Conservation (phyloP, 2,329 filamentous ascomycete genomes). For the Aspergillus pseudoterreus region DNA sequence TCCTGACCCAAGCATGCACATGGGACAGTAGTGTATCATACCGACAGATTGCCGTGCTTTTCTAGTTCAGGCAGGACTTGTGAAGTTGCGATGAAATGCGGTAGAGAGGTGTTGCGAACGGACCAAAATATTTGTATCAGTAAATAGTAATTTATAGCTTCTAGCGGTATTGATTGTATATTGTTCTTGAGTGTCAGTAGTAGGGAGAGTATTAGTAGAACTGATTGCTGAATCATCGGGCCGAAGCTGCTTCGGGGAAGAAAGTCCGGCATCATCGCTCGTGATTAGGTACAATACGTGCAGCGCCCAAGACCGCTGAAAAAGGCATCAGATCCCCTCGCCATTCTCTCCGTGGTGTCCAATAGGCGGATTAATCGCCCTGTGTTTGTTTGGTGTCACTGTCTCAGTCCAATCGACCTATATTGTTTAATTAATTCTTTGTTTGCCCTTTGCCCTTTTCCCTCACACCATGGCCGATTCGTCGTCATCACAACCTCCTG, state of each 20-base stretch:
- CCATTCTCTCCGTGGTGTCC: background rate
- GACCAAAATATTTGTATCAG: too few species aligned
- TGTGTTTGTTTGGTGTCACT: background rate
- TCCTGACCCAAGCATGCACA: conserved; percentile 35
- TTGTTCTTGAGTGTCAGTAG: too few species aligned
- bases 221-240: background rate
- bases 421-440: background rate
- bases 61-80: too few species aligned
- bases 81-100: too few species aligned
- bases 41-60: background rate
- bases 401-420: background rate
- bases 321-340: background rate
- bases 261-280: background rate
- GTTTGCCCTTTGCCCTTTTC: conserved; percentile 1
- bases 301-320: too few species aligned
- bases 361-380: background rate
- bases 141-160: too few species aligned
- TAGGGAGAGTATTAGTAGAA: too few species aligned
- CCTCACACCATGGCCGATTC: conserved; percentile 31
- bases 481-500: conserved; percentile 21
- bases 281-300: background rate
- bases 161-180: too few species aligned
- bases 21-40: conserved; percentile 22
- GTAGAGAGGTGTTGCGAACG: too few species aligned
- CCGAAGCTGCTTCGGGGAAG: background rate